Percentiles rank a stretch among this genome's conserved stretches.
phyloP scores from a whole-genome alignment of 1,284 basidiomycete genomes.

The Heterobasidion parviporum region DNA sequence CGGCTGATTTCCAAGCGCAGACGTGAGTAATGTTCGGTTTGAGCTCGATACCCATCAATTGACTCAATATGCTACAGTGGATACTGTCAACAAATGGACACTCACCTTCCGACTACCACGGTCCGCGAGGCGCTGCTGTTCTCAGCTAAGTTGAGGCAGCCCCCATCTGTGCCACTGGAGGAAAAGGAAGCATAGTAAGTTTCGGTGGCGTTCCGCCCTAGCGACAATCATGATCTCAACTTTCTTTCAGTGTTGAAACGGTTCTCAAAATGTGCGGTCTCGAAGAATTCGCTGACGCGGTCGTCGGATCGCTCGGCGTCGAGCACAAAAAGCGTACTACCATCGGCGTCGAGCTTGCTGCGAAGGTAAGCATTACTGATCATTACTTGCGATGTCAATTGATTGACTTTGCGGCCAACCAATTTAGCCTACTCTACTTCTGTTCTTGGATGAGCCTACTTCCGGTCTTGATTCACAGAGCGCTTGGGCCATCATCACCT shows the following conservation, averaged over 20 bases:
- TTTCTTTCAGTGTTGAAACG: slow-evolving; percentile 52
- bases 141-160: slow-evolving; percentile 78
- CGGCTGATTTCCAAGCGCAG: slow-evolving; percentile 67
- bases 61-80: slow-evolving; percentile 29
- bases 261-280: slow-evolving; percentile 78
- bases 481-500: slow-evolving; percentile 1
- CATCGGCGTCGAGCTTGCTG: slow-evolving; percentile 78
- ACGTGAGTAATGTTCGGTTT: slow-evolving; percentile 29
- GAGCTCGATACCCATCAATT: not conserved
- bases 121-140: slow-evolving; percentile 83
- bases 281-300: slow-evolving; percentile 61
- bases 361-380: slow-evolving; percentile 35
- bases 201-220: not conserved
- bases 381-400: not conserved
- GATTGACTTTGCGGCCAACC: slow-evolving; percentile 3
- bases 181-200: slow-evolving; percentile 78
- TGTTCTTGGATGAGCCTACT: slow-evolving; percentile 38
- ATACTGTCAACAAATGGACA: slow-evolving; percentile 79
- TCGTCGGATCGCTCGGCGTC: slow-evolving; percentile 70
- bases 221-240: not conserved
- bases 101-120: slow-evolving; percentile 63
- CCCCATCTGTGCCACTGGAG: slow-evolving; percentile 47
- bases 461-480: slow-evolving; percentile 2
- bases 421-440: slow-evolving; percentile 51
- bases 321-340: slow-evolving; percentile 77